Base-by-base conservation (phyloP, 176 grass and related monocot species). In the Lolium perenne region DNA sequence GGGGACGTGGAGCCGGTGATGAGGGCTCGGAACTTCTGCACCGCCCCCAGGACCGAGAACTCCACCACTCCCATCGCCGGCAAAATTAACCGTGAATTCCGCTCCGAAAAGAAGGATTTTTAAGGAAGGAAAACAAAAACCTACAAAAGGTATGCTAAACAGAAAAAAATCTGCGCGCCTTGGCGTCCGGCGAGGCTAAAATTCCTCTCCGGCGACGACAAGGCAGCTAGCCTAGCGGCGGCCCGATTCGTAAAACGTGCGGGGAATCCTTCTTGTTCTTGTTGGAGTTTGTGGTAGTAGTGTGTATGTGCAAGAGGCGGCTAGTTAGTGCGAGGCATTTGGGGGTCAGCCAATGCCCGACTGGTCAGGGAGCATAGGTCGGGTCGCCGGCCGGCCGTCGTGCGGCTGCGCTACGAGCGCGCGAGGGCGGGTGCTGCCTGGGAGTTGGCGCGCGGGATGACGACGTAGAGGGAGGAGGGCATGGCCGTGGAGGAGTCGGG, bases 21-120 rank as follows among this genome's bases (percentile, higher is more conserved):
- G 85, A 91, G 88, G 63, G 91, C 86, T 80, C 90, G 88, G 77
- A 95, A 40, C 87, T 92, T 98, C 77, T 89, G 86, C 74, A 92
- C 60, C 76, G 91, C 80, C 55, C 91, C 89, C 71, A 84, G 83
- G 47, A 96, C 71, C 64, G 83, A 77, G 85, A 92, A 94, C 69
- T 92, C 90, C 11, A 82, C 85, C 49, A 98, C 82, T 85, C 90
- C 94, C 92, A 96, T 98, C 84, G 23, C 80, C 84, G 22, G 68
- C 84, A 79, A 7, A 7, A 46, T 41, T 41, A 58, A 20, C 73
- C 35, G 83, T 29, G 43, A 64, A 75, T 86, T n/a, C 60, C 47
- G 15, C 50, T 59, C 89, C 57, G 4, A 76, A 61, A 49, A 76
- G 55, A 56, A 55, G 26, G 74, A 67, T 70, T 14, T 51, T 51